Percentiles rank a stretch among this genome's conserved stretches.
phyloP scores from a whole-genome alignment of 2,329 filamentous ascomycete species.

The Fusarium ramigenum region DNA sequence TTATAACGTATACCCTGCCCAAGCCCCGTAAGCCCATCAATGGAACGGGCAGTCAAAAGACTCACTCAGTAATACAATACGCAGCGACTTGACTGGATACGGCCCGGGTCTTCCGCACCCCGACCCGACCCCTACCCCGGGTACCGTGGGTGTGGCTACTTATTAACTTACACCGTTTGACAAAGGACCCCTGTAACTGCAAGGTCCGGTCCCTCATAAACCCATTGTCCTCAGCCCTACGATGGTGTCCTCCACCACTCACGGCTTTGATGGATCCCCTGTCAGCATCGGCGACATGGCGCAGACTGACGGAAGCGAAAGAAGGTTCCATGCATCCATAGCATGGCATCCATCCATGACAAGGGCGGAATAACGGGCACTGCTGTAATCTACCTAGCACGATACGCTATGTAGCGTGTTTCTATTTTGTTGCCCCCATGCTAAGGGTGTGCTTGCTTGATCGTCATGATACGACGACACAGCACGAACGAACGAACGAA shows the following conservation, averaged over 20 bases:
- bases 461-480: slow-evolving; percentile 30
- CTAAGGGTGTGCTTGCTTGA: slow-evolving; percentile 17
- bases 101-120: slow-evolving; percentile 29
- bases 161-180: slow-evolving; percentile 17
- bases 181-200: slow-evolving; percentile 18
- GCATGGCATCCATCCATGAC: neutral
- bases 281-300: slow-evolving; percentile 38
- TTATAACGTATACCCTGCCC: slow-evolving; percentile 18
- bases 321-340: slow-evolving; percentile 23
- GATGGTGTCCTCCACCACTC: slow-evolving; percentile 27
- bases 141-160: slow-evolving; percentile 3
- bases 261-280: slow-evolving; percentile 23
- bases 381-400: slow-evolving; percentile 19
- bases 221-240: slow-evolving; percentile 33
- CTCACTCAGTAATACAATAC: neutral
- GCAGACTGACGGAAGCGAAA: slow-evolving; percentile 25
- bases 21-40: slow-evolving; percentile 29
- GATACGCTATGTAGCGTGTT: slow-evolving; percentile 11
- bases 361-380: slow-evolving; percentile 13
- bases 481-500: neutral
- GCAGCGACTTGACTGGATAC: slow-evolving; percentile 22
- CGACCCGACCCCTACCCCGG: neutral
- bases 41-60: neutral
- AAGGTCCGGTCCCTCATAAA: slow-evolving; percentile 10
- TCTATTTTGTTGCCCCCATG: slow-evolving; percentile 38